Percentiles rank a stretch among this genome's conserved stretches.
These are phyloP conservation scores for Alternaria infectoria DNA, from an alignment of 2,329 filamentous ascomycete species.

Conservation along the genomic window DNA sequence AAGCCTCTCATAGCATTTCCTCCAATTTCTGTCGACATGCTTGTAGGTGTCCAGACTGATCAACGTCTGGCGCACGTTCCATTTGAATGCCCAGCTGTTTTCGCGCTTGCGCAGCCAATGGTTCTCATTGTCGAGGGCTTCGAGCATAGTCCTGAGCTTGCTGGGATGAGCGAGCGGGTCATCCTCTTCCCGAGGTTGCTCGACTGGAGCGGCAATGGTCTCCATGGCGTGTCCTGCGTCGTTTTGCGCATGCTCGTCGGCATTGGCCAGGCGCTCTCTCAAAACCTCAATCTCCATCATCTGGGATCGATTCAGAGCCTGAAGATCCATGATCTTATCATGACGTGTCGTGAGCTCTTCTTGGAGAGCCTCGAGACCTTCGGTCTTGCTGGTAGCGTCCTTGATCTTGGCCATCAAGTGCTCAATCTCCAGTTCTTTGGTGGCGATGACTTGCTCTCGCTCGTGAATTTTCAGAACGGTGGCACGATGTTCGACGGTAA, in stretches of 20 bases:
- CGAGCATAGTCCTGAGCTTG: conserved; percentile 23
- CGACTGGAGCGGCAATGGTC: conserved; percentile 8
- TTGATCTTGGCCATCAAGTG: conserved; percentile 72
- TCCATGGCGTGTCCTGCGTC: conserved; percentile 1
- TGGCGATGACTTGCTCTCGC: conserved; percentile 78
- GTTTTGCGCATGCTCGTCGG: conserved; percentile 9
- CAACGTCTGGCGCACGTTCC: conserved; percentile 20
- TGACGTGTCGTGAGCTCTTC: conserved; percentile 26
- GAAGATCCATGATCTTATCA: conserved; percentile 27
- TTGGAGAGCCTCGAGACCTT: conserved; percentile 28
- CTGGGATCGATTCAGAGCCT: conserved; percentile 23
- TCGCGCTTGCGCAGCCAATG: conserved; percentile 38
- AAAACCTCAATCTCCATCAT: conserved; percentile 26
- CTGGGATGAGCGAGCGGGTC: conserved; percentile 16
- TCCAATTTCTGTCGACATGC: background rate
- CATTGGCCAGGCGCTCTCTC: conserved; percentile 16
- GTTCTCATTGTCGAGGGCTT: conserved; percentile 37
- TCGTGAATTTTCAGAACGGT: conserved; percentile 70
- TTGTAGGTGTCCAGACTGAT: background rate
- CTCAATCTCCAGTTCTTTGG: conserved; percentile 75
- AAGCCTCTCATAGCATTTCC: conserved; percentile 1
- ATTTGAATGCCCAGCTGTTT: conserved; percentile 21
- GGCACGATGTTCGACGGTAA: conserved; percentile 82
- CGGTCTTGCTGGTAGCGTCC: conserved; percentile 35
- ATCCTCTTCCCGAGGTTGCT: conserved; percentile 18